A percentile compares a stretch with the other conserved stretches of the same genome.
These are phyloP conservation scores for Verticillium dahliae DNA, from an alignment of 2,329 filamentous ascomycete species.

Conservation along the genomic window DNA sequence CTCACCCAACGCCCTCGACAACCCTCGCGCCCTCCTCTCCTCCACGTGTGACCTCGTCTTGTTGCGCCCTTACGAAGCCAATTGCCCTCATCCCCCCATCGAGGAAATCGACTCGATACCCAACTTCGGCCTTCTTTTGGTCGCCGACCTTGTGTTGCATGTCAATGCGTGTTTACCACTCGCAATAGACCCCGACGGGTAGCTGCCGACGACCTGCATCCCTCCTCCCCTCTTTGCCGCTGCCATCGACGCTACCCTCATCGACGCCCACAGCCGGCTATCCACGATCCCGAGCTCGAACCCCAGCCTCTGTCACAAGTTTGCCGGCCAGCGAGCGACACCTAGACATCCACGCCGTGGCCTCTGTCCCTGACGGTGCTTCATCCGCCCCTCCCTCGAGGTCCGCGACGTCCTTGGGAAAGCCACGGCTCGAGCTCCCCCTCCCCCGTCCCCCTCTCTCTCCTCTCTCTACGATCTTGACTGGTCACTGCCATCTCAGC, in stretches of 20 bases:
- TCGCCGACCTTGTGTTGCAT: conserved; percentile 7
- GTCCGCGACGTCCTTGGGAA: conserved; percentile 10
- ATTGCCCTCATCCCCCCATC: not conserved
- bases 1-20: not conserved
- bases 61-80: not conserved
- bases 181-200: conserved; percentile 9
- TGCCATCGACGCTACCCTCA: not conserved
- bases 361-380: not conserved
- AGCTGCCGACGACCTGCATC: conserved; percentile 7
- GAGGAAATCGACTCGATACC: not conserved
- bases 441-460: not conserved
- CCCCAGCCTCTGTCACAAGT: not conserved
- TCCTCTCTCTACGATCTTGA: not conserved
- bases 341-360: not conserved
- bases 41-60: not conserved
- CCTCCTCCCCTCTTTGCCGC: conserved; percentile 2
- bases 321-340: not conserved
- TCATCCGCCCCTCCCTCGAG: conserved; percentile 5
- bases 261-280: not conserved
- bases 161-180: conserved; percentile 8
- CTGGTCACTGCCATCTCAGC: conserved; percentile 9
- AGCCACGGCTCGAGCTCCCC: conserved; percentile 10
- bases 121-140: conserved; percentile 1
- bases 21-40: not conserved
- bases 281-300: not conserved